A percentile compares a stretch with the other conserved stretches of the same genome.
These are phyloP conservation scores for Lojkania enalia DNA, from an alignment of 2,329 filamentous ascomycete species.

Conservation along the genomic window DNA sequence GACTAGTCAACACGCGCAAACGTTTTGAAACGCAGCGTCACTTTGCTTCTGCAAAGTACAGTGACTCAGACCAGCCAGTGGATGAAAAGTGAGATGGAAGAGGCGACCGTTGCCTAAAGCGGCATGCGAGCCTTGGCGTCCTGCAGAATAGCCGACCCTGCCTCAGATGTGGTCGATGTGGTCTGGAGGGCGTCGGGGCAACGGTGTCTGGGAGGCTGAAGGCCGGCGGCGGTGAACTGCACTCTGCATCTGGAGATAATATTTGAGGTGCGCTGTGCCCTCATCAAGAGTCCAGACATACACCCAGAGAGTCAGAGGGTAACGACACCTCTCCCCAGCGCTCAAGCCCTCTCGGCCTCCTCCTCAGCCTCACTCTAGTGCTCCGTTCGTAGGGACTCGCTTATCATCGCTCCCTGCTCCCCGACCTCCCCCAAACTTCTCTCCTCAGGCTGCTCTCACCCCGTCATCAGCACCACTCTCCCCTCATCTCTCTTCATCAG, in stretches of 20 bases:
- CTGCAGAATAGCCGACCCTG: slow-evolving; percentile 17
- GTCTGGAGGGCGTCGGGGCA: not conserved
- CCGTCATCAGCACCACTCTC: slow-evolving; percentile 23
- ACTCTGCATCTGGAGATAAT: too few relatives aligned
- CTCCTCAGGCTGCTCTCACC: slow-evolving; percentile 27
- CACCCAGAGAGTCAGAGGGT: too few relatives aligned
- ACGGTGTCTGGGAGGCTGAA: not conserved
- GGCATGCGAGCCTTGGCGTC: slow-evolving; percentile 29
- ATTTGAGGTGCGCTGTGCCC: too few relatives aligned
- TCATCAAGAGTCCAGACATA: too few relatives aligned
- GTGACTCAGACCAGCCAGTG: slow-evolving; percentile 33
- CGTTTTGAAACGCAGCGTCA: slow-evolving; percentile 33
- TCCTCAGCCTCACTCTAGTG: slow-evolving; percentile 26
- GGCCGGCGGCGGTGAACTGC: not conserved
- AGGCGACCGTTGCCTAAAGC: slow-evolving; percentile 20
- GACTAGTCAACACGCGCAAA: slow-evolving; percentile 15
- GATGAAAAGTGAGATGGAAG: slow-evolving; percentile 23
- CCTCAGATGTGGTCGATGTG: slow-evolving; percentile 13
- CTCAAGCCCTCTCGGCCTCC: not conserved
- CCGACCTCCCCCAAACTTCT: slow-evolving; percentile 21
- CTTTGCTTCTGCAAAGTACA: slow-evolving; percentile 26
- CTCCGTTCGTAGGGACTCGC: slow-evolving; percentile 19
- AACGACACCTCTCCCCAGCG: too few relatives aligned
- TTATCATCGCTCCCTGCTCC: slow-evolving; percentile 23
- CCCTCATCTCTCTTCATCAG: slow-evolving; percentile 18